phyloP scores from a whole-genome alignment of 371 early-diverging fungal species.

The Mortierella sp. region DNA sequence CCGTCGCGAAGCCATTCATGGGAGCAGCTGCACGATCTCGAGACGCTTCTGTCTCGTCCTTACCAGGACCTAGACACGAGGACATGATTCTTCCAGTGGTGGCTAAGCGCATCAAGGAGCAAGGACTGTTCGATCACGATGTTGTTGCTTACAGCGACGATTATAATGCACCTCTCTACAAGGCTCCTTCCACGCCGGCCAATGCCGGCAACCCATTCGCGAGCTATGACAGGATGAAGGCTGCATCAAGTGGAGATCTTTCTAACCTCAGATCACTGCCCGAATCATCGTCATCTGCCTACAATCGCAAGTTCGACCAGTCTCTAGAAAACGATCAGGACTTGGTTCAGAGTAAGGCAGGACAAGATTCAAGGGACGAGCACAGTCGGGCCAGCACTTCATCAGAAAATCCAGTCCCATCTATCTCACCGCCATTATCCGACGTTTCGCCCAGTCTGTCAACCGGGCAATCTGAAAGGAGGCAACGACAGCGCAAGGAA shows the following conservation, averaged over 20 bases:
- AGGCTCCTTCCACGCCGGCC: conserved; percentile 20
- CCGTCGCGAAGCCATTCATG: conserved; percentile 15
- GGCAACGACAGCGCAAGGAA: neutral
- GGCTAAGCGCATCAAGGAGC: conserved; percentile 48
- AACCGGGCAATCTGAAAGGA: neutral
- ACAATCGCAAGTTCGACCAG: neutral
- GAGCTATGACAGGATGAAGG: conserved; percentile 44
- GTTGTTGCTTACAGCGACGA: conserved; percentile 53
- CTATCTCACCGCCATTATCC: neutral
- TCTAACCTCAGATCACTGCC: neutral
- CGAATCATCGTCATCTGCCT: neutral
- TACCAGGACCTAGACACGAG: conserved; percentile 39
- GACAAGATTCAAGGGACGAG: neutral
- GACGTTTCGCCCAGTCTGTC: neutral
- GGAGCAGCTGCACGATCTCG: conserved; percentile 19
- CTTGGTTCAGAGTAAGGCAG: neutral
- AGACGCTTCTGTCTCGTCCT: conserved; percentile 27
- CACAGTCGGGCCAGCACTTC: neutral
- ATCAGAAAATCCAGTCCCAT: neutral
- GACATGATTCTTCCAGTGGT: conserved; percentile 55
- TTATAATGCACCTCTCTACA: conserved; percentile 50
- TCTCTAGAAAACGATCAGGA: neutral
- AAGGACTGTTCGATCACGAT: conserved; percentile 34
- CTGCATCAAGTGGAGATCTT: conserved; percentile 42
- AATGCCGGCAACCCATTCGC: conserved; percentile 37